Base-by-base conservation (phyloP, 108 stramenopile species). In the Cyclotella cryptica region DNA sequence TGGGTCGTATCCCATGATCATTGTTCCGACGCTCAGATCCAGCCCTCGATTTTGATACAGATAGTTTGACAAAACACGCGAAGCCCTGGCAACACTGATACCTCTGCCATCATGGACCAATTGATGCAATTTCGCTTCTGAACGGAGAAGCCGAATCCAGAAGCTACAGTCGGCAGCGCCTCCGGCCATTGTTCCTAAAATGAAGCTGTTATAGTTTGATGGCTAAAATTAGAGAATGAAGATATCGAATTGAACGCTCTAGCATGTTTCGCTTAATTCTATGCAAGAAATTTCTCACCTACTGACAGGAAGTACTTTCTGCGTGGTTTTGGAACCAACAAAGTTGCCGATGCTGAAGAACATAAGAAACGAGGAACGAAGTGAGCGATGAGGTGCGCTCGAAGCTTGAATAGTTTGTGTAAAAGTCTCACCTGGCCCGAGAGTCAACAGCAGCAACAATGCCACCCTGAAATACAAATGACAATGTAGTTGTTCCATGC, bases 161-260 rank as follows among this genome's bases (percentile, higher is more conserved):
- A 74, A 87, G 55, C 77, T 77, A 53, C 96, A 96, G 75, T 96
- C 96, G 17, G 93, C 96, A 18, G 96, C 96, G 8, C 93, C 93
- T 18, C 96, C 96, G 21, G 96, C 96, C 96, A 96, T 96, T 11
- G 96, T 96, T 27, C 93, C 96, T 5, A 96, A 60, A 15, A 93
- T 88, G 55, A 88, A 86, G 54, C 77, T 86, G 60, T 17, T 47
- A 19, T 11, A 40, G 13, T 15, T 18, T 14, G 6, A 10, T 15
- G 35, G 3, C 12, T 40, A 5, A 3, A 62, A 28, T 58, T 26
- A 58, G 24, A 35, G 2, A 5, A 35, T 35, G 35, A 6, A 35
- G 35, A 35, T 6, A 35, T 35, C 6, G 35, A 35, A 35, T 35
- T 2, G 35, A 28, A 58, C 55, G 9, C 3, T 3, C 9, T 49